Base-by-base conservation (phyloP, 108 stramenopile species). In the Cylindrotheca fusiformis region DNA sequence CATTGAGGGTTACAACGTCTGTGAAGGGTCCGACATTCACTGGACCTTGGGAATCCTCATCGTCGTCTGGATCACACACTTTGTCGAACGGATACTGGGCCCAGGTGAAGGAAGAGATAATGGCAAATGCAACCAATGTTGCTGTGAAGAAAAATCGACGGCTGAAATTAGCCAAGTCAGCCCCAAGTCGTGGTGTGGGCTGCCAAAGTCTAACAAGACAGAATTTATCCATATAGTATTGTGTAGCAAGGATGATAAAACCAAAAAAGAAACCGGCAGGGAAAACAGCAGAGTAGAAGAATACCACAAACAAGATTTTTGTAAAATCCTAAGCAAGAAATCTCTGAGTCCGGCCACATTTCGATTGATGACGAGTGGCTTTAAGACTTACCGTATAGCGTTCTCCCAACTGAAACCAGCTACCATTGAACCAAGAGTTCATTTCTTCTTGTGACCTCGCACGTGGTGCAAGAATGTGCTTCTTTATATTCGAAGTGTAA, bases 241-340 rank as follows among this genome's bases (percentile, higher is more conserved):
- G 85, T 4, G 79, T 1, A 17, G 84, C 53, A 0, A 85, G 71
- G 44, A 79, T 83, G 5, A 76, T 49, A 49, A 75, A 76, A 1
- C 88, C 83, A 45, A 83, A 76, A 54, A 92, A 80, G 52, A 82
- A 88, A 4, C 72, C 62, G 12, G 79, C 32, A 14, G 91, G 91
- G 59, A 76, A 73, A 22, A 87, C 60, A 20, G 87, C 77, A 14
- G 86, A 79, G 53, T 87, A 93, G 78, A 87, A 89, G 48, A 86
- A 85, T 49, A 69, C 74, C 1, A 93, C 67, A 51, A 93, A 81
- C 41, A 93, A 58, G 30, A 88, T 68, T 47, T 91, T 87, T 24
- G 89, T 82, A n/a, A 87, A 68, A 52, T 87, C 81, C 72, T 79
- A 52, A 10, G 14, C 36, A 6, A 6, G 10, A 53, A 62, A 29